These are phyloP conservation scores for Hypoxylon lienhwacheense DNA, from an alignment of 495 filamentous ascomycete species.

Conservation along the genomic window DNA sequence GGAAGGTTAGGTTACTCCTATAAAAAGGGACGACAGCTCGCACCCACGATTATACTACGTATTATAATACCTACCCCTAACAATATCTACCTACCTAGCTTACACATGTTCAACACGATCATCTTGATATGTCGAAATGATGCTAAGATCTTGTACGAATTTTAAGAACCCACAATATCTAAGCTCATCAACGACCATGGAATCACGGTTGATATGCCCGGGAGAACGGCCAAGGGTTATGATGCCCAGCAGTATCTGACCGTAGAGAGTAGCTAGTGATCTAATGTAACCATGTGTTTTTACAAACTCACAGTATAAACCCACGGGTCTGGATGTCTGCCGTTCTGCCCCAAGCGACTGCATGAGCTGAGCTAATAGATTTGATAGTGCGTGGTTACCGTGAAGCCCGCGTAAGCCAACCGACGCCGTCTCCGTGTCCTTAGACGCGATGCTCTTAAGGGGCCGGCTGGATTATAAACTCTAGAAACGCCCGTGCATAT, in stretches of 20 bases:
- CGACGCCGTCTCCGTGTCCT: background rate
- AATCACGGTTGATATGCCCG: background rate
- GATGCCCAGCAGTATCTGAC: slow-evolving; percentile 4
- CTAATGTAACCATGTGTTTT: slow-evolving; percentile 9
- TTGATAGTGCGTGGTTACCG: slow-evolving; percentile 5
- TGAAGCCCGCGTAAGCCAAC: slow-evolving; percentile 6
- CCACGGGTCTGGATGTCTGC: slow-evolving; percentile 16
- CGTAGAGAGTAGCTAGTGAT: background rate
- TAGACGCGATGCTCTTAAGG: background rate
- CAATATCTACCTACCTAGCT: background rate
- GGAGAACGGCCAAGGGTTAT: background rate
- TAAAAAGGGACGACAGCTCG: too few species aligned
- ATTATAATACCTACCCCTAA: too few species aligned
- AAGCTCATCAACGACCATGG: background rate
- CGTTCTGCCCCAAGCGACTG: background rate
- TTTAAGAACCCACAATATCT: too few species aligned
- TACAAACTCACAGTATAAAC: slow-evolving; percentile 15
- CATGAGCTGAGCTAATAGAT: slow-evolving; percentile 16
- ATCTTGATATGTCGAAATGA: background rate
- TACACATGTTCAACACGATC: background rate
- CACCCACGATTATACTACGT: too few species aligned
- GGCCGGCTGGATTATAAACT: slow-evolving; percentile 21
- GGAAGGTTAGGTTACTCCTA: too few species aligned
- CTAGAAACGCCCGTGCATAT: slow-evolving; percentile 16
- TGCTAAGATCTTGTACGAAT: background rate